Percentiles rank a stretch among this genome's conserved stretches.
Conservation (phyloP, 768 basidiomycete species). For the Baorangia bicolor region DNA sequence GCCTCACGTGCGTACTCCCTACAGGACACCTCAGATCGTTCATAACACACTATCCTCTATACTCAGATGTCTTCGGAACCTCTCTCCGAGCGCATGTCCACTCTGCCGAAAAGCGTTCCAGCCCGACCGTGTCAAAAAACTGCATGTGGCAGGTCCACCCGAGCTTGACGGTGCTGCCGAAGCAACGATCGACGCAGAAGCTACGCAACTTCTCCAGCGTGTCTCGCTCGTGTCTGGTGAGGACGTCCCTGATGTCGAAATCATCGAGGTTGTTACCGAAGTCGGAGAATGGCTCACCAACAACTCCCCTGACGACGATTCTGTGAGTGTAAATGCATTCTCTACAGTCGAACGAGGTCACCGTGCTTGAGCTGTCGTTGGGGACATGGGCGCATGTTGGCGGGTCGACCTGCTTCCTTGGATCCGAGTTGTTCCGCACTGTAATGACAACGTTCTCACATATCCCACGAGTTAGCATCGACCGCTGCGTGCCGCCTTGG, state of each 20-base stretch:
- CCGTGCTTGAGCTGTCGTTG: background rate
- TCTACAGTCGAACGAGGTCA: background rate
- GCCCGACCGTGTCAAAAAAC: conserved; percentile 57
- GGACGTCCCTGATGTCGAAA: conserved; percentile 31
- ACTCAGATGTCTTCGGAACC: conserved; percentile 53
- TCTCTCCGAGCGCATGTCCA: conserved; percentile 56
- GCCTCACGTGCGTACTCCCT: conserved; percentile 50
- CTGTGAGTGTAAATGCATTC: conserved; percentile 23
- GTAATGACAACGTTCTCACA: conserved; percentile 19
- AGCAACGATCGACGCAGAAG: conserved; percentile 43
- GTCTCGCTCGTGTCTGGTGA: conserved; percentile 36
- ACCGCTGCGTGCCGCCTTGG: conserved; percentile 32
- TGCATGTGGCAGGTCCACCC: conserved; percentile 58
- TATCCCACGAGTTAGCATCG: conserved; percentile 28
- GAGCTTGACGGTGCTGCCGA: conserved; percentile 35
- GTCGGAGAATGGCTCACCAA: conserved; percentile 51
- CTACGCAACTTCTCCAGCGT: conserved; percentile 36
- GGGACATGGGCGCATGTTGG: background rate
- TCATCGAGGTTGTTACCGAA: conserved; percentile 43
- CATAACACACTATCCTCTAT: conserved; percentile 1
- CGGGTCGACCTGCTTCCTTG: conserved; percentile 4
- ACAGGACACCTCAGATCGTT: conserved; percentile 13
- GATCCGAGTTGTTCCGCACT: conserved; percentile 24
- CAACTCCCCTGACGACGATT: conserved; percentile 41
- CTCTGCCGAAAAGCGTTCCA: conserved; percentile 63